Base-by-base conservation (phyloP, 345 rosid genomes). In the Microthlaspi erraticum region DNA sequence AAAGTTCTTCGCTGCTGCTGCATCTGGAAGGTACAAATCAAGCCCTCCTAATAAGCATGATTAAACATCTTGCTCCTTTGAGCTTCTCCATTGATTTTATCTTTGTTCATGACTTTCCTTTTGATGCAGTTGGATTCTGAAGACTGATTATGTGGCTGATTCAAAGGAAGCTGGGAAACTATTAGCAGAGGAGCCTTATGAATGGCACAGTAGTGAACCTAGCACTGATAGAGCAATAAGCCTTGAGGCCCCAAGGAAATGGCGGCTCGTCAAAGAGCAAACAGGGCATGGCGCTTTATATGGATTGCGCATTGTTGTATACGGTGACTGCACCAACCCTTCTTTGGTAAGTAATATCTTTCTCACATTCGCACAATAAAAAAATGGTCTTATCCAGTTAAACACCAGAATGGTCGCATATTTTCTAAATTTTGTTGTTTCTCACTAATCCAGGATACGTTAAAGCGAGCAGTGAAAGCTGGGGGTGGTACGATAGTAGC, bases 271-370 rank as follows among this genome's bases (percentile, higher is more conserved):
- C 31, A 81, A 81, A 76, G 91, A 90, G 82, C 81, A 83, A 80
- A 92, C 96, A 43, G 96, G 98, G 49, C 97, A 92, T 55, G 98
- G 99, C 71, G 98, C 98, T 46, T 87, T 95, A 64, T 66, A 83
- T 74, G 94, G 91, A 43, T 69, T 90, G 88, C 84, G 84, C 55
- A 77, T 92, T 46, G 77, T 95, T 68, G 73, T 92, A 44, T 92
- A 92, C 63, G 99, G 99, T 56, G 97, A 85, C 75, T 92, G 98
- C 85, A 73, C 88, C 41, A 79, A 90, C 4, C 99, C 98, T 48
- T 82, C 92, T 75, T 76, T 92, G 98, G 99, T 92, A 90, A 55
- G 85, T 52, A 68, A 45, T 6, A 48, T 65, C 50, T 54, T 55
- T 23, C 43, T 66, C 51, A 54, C 23, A 39, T 52, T 51, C 49